phyloP scores from a whole-genome alignment of 2,329 filamentous ascomycete genomes.

The Ceratocystis colombiana region DNA sequence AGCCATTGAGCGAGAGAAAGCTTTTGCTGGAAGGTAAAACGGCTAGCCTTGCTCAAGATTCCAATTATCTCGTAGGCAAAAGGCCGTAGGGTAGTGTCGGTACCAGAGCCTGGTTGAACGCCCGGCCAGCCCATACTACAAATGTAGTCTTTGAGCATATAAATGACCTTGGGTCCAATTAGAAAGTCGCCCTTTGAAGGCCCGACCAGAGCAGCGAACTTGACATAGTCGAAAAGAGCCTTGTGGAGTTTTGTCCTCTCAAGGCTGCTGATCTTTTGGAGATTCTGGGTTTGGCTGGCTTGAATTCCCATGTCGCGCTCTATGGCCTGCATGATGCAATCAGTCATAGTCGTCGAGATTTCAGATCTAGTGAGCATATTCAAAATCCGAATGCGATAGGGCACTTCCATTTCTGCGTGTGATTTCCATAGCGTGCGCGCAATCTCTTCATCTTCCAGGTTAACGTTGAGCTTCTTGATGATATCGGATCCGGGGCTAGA shows the following conservation, averaged over 20 bases:
- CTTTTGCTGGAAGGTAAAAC: slow-evolving; percentile 46
- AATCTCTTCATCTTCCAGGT: slow-evolving; percentile 57
- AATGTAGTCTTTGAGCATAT: slow-evolving; percentile 62
- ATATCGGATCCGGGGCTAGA: slow-evolving; percentile 81
- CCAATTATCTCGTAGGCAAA: slow-evolving; percentile 88
- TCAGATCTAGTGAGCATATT: slow-evolving; percentile 66
- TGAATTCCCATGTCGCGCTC: slow-evolving; percentile 30
- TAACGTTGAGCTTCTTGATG: slow-evolving; percentile 65
- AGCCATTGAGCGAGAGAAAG: slow-evolving; percentile 58
- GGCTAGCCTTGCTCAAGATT: slow-evolving; percentile 58
- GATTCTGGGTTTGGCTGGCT: slow-evolving; percentile 25
- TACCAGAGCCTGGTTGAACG: slow-evolving; percentile 47
- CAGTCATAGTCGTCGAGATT: slow-evolving; percentile 57
- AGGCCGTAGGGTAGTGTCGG: slow-evolving; percentile 58
- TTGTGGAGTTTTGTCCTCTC: slow-evolving; percentile 71
- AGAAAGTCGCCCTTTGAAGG: slow-evolving; percentile 47
- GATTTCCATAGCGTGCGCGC: slow-evolving; percentile 59
- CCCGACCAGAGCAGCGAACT: slow-evolving; percentile 73
- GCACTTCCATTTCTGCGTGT: slow-evolving; percentile 61
- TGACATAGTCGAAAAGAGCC: slow-evolving; percentile 75
- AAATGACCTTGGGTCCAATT: slow-evolving; percentile 59
- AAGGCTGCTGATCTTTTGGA: slow-evolving; percentile 42
- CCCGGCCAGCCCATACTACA: slow-evolving; percentile 74
- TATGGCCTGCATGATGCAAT: slow-evolving; percentile 59
- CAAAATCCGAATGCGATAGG: slow-evolving; percentile 69